These are phyloP conservation scores for Solanum lignicaule DNA, from an alignment of 257 asterid species.

Conservation along the genomic window DNA sequence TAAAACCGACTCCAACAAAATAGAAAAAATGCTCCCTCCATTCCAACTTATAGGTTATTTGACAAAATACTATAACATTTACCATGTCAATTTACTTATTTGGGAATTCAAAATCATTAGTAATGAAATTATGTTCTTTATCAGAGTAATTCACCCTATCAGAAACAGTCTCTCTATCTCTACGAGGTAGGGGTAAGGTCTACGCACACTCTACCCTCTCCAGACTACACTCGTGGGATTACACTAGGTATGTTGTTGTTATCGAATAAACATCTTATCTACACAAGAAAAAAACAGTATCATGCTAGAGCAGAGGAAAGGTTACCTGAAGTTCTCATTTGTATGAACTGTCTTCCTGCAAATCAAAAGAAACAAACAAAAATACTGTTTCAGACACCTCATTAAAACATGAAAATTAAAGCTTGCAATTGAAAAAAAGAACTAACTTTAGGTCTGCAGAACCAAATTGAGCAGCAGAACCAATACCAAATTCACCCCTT, in stretches of 20 bases:
- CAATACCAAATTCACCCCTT: conserved; percentile 93
- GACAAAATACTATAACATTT: neutral
- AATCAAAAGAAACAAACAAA: neutral
- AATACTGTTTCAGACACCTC: neutral
- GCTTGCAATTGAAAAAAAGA: neutral
- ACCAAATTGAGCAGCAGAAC: conserved; percentile 97
- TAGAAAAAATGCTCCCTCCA: neutral
- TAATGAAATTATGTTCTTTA: neutral
- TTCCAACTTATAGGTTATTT: neutral
- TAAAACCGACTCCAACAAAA: neutral
- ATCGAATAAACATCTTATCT: neutral
- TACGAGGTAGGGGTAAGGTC: neutral
- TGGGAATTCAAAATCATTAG: neutral
- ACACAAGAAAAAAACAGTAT: neutral
- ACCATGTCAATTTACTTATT: neutral
- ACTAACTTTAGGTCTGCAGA: conserved; percentile 83
- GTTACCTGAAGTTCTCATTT: conserved; percentile 88
- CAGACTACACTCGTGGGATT: neutral
- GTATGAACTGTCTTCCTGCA: conserved; percentile 85
- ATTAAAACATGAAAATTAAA: neutral
- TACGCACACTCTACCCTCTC: neutral
- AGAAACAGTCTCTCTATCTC: neutral
- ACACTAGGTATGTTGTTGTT: neutral
- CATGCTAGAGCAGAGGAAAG: neutral
- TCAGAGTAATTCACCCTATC: too few relatives aligned